These are phyloP conservation scores for Aegilops speltoides DNA, from an alignment of 176 grass and related monocot genomes.

Conservation along the genomic window DNA sequence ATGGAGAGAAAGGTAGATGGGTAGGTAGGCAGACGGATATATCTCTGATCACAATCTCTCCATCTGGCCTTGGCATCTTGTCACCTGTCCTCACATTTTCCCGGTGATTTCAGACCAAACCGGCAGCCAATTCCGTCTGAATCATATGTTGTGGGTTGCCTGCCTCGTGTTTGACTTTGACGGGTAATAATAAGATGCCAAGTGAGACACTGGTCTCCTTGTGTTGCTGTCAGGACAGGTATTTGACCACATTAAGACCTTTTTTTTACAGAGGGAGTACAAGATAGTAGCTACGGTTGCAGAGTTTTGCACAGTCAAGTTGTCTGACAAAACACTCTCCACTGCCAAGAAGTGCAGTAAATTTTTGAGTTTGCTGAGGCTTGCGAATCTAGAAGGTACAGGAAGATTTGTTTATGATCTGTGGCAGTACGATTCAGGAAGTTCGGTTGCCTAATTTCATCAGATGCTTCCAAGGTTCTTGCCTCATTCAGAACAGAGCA, in stretches of 20 bases:
- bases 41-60: background rate
- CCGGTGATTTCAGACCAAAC: background rate
- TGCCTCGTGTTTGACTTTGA: constrained; percentile 31
- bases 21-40: background rate
- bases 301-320: background rate
- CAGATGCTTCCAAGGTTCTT: background rate
- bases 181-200: background rate
- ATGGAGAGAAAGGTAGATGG: background rate
- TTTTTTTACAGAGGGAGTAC: background rate
- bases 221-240: constrained; percentile 20
- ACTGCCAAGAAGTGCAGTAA: background rate
- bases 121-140: background rate
- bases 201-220: background rate
- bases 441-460: background rate
- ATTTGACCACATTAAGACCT: constrained; percentile 26
- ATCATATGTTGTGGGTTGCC: background rate
- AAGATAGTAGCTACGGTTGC: background rate
- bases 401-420: background rate
- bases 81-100: constrained; percentile 8
- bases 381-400: background rate
- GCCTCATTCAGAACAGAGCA: background rate
- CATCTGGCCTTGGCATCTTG: constrained; percentile 30
- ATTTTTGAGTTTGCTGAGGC: background rate
- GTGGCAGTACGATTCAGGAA: background rate
- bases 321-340: background rate